Conservation (phyloP, 805 yeast genomes). For the Peterozyma toletana region DNA sequence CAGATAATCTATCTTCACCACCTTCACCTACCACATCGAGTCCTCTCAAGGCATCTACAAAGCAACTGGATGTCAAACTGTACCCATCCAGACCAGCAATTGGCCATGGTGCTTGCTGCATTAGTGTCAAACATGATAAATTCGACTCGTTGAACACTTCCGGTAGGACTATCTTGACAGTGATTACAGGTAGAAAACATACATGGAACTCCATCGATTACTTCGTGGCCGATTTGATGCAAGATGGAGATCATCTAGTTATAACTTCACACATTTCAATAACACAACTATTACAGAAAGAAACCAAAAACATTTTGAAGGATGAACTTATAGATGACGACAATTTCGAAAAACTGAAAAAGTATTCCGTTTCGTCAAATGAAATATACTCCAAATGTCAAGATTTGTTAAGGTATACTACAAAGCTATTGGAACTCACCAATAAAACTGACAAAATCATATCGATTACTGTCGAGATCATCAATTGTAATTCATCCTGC, state of each 20-base stretch:
- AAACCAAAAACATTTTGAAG: slow-evolving; percentile 8
- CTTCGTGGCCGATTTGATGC: slow-evolving; percentile 40
- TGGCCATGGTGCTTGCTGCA: slow-evolving; percentile 23
- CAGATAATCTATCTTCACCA: slow-evolving; percentile 27
- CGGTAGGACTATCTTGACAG: slow-evolving; percentile 42
- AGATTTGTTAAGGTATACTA: slow-evolving; percentile 16
- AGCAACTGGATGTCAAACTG: slow-evolving; percentile 10
- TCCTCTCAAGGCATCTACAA: slow-evolving; percentile 3
- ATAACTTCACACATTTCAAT: slow-evolving; percentile 37
- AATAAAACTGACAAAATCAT: slow-evolving; percentile 31
- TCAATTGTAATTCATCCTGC: slow-evolving; percentile 36
- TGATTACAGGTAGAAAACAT: slow-evolving; percentile 57
- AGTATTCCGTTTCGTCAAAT: slow-evolving; percentile 13
- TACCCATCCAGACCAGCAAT: slow-evolving; percentile 27
- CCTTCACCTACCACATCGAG: slow-evolving; percentile 12
- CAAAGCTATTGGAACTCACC: slow-evolving; percentile 15
- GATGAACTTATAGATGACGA: slow-evolving; percentile 14
- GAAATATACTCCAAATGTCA: slow-evolving; percentile 19
- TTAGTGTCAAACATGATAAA: slow-evolving; percentile 36
- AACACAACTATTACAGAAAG: background rate
- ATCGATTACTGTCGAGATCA: slow-evolving; percentile 51
- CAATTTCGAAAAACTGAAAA: slow-evolving; percentile 10
- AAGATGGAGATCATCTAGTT: slow-evolving; percentile 59
- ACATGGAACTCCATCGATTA: slow-evolving; percentile 76
- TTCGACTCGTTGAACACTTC: slow-evolving; percentile 8